Percentiles rank a stretch among this genome's conserved stretches.
Evolutionary conservation across 208 protist species (phyloP).

Genomic region (Herpetomonas tarakana): DNA sequence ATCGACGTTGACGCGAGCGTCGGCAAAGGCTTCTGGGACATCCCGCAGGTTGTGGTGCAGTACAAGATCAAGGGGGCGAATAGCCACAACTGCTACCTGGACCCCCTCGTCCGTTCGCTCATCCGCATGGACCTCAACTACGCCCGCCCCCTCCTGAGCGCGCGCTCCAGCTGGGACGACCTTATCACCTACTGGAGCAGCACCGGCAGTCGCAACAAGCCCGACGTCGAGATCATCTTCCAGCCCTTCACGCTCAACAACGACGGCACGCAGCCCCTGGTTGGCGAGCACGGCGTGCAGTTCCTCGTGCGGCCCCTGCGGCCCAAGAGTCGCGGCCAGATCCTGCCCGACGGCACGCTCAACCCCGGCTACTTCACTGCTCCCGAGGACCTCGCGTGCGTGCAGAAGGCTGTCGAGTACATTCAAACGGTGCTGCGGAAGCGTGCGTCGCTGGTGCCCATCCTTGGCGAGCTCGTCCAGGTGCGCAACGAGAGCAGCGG

Average conservation of each 20-base stretch:
- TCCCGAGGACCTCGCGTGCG: slow-evolving; percentile 35
- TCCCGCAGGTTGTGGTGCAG: slow-evolving; percentile 77
- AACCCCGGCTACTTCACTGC: slow-evolving; percentile 67
- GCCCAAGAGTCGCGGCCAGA: slow-evolving; percentile 58
- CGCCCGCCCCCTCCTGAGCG: slow-evolving; percentile 29
- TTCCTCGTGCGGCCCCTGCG: slow-evolving; percentile 62
- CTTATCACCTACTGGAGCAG: slow-evolving; percentile 67
- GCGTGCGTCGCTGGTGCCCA: slow-evolving; percentile 33
- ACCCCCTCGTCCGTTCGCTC: slow-evolving; percentile 50
- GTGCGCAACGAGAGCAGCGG: slow-evolving; percentile 66
- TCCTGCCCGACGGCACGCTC: slow-evolving; percentile 47
- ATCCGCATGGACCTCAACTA: slow-evolving; percentile 34
- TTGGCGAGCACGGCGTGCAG: slow-evolving; percentile 67
- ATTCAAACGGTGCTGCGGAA: slow-evolving; percentile 52
- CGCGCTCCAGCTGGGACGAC: slow-evolving; percentile 79
- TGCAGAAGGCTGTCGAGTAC: slow-evolving; percentile 49
- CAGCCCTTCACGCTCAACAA: slow-evolving; percentile 84
- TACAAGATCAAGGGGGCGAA: slow-evolving; percentile 53
- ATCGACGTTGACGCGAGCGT: slow-evolving; percentile 32
- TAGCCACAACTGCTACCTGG: slow-evolving; percentile 74
- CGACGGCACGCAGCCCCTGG: slow-evolving; percentile 48
- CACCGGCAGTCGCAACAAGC: slow-evolving; percentile 19
- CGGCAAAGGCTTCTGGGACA: slow-evolving; percentile 71
- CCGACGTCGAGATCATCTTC: slow-evolving; percentile 71
- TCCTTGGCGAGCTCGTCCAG: slow-evolving; percentile 40